Evolutionary conservation across 192 early-diverging fungal species (phyloP).

Genomic region (Diversispora epigaea): DNA sequence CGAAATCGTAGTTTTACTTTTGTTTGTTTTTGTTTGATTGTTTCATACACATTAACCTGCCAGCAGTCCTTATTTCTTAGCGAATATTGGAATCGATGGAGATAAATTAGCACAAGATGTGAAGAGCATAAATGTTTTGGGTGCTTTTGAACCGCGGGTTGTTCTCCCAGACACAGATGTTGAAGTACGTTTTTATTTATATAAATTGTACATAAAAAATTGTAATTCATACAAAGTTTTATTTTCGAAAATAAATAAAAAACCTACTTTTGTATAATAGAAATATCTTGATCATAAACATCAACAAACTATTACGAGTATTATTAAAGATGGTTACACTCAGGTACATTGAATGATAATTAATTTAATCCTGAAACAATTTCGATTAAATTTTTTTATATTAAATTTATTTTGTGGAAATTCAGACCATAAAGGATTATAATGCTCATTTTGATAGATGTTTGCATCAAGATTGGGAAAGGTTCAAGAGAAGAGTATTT

Average conservation of each 20-base stretch:
- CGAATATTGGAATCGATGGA: constrained; percentile 31
- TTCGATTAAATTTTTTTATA: too few species aligned
- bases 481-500: constrained; percentile 69
- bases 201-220: background rate
- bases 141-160: constrained; percentile 28
- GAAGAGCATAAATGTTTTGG: constrained; percentile 25
- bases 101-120: constrained; percentile 26
- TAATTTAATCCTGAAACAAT: too few species aligned
- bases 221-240: background rate
- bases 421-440: constrained; percentile 65
- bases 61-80: constrained; percentile 28
- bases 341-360: background rate
- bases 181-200: background rate
- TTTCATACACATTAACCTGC: background rate
- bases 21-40: background rate
- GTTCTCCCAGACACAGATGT: constrained; percentile 26
- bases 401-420: background rate
- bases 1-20: background rate
- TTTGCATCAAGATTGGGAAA: constrained; percentile 72
- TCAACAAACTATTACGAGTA: constrained; percentile 9
- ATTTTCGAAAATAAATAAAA: background rate
- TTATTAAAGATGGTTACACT: constrained; percentile 29
- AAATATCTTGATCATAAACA: constrained; percentile 28
- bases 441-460: constrained; percentile 57
- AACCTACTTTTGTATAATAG: background rate